Evolutionary conservation across 176 grass and related monocot genomes (phyloP), one percentile per base, ranked within the genome.

Genomic region (Miscanthus lutarioriparius): DNA sequence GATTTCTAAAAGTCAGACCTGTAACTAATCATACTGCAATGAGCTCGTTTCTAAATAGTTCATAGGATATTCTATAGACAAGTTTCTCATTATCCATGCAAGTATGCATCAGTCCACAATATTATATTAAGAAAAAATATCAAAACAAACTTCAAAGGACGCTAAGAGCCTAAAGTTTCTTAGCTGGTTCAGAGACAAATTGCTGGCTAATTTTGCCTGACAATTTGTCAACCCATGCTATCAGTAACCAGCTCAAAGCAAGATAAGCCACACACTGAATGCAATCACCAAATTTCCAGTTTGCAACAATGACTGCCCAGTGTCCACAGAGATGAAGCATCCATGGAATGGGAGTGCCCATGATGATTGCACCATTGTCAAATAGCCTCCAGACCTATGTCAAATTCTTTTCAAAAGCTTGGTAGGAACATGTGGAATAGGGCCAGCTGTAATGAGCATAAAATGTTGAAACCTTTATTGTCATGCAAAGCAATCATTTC

Each of bases 371-470:
- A 70, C 19, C 80, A 84, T 64, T 39, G 84, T 27, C n/a, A 8
- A 69, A 73, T 70, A 64, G 63, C 84, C 44, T 41, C 19, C 33
- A 87, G 80, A 43, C 30, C 69, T 84, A 87, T 38, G 25, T 43
- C 62, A 90, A 51, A 76, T 69, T 69, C 74, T 45, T 75, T 87
- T 62, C 39, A 76, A 76, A 63, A 79, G 69, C 32, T 80, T 84
- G 80, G 69, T 74, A 77, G 75, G 68, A 64, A 84, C 61, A 80
- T 39, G 76, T 80, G 40, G 70, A 87, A 84, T 80, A 68, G 75
- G 48, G 39, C 75, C 71, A 84, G 80, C 85, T 91, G 75, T 75
- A 79, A 64, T 26, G 62, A 87, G 80, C 72, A 87, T 83, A 90
- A 82, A 87, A 51, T 68, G 79, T 30, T 86, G 49, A 22, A 72